phyloP scores from a whole-genome alignment of 2,329 filamentous ascomycete genomes.

The Fusarium chuoi region DNA sequence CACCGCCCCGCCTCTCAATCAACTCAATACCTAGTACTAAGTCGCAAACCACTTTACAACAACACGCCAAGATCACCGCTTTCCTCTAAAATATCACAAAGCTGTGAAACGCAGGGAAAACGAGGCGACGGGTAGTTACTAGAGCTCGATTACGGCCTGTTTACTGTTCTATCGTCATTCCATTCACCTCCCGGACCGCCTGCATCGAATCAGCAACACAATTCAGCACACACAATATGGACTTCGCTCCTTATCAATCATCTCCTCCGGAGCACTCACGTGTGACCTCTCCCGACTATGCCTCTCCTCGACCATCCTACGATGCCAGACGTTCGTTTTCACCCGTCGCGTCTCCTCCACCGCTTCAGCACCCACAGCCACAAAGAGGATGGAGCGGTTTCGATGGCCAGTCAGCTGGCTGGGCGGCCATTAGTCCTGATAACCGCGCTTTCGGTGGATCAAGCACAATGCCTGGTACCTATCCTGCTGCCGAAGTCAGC shows the following conservation, averaged over 20 bases:
- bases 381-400: slow-evolving; percentile 63
- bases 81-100: background rate
- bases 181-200: background rate
- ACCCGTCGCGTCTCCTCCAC: slow-evolving; percentile 54
- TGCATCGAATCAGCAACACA: background rate
- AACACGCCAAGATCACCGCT: background rate
- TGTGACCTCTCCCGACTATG: slow-evolving; percentile 74
- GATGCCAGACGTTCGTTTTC: slow-evolving; percentile 66
- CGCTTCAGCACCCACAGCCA: slow-evolving; percentile 63
- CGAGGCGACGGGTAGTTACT: background rate
- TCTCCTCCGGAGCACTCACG: slow-evolving; percentile 86
- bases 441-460: slow-evolving; percentile 36
- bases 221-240: slow-evolving; percentile 63
- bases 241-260: slow-evolving; percentile 98
- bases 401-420: slow-evolving; percentile 51
- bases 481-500: slow-evolving; percentile 66
- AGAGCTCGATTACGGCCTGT: background rate
- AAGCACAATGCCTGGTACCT: slow-evolving; percentile 50
- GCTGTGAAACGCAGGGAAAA: background rate
- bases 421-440: slow-evolving; percentile 40
- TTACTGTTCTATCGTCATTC: background rate
- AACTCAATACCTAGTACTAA: background rate
- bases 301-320: slow-evolving; percentile 66
- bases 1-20: slow-evolving; percentile 25
- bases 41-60: background rate